Base-by-base conservation (phyloP, 2,329 filamentous ascomycete species). In the Aspergillus sclerotialis region DNA sequence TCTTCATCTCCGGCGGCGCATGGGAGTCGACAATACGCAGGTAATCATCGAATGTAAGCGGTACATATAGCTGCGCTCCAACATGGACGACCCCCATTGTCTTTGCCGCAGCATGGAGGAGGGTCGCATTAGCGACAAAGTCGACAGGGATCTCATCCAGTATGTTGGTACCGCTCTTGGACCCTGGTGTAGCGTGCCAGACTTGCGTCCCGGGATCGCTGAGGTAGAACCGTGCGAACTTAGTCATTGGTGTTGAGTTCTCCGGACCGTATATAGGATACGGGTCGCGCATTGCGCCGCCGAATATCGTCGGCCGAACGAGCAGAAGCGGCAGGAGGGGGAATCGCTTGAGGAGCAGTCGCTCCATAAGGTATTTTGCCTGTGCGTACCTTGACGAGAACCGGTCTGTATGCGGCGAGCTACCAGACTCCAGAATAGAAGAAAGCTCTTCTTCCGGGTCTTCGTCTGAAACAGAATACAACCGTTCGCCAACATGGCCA, bases 111-210 rank as follows among this genome's bases (percentile, higher is more conserved):
- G 50, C 49, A 18, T 58, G 55, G 7, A 57, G 25, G 10, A 58
- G 43, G 40, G 52, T 54, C 1, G 50, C 48, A 29, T 56, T 58
- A 17, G 55, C 53, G 11, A 58, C 55, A 18, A 58, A 51, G 26
- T 58, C 55, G 3, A 58, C 55, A 1, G 55, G 55, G 2, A 57
- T 50, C 35, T 58, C 55, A 21, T 58, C 55, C 7, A 57, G 34
- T 19, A 55, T 49, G 23, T 58, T 58, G 13, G 46, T 42, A 3
- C 52, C 55, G 7, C 42, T 50, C 4, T 42, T 42, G 21, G 51
- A 51, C 1, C 55, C 55, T 17, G 49, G 33, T 3, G 55, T 43
- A 0, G 53, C 46, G 28, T 56, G 52, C 55, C 55, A 58, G 9
- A 53, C 33, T 28, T 58, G 55, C 3, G 49, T 50, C 4, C 49